Evolutionary conservation across 2,329 filamentous ascomycete species (phyloP), one percentile per base, ranked within the genome.

Genomic region (Hypoxylon sp.): DNA sequence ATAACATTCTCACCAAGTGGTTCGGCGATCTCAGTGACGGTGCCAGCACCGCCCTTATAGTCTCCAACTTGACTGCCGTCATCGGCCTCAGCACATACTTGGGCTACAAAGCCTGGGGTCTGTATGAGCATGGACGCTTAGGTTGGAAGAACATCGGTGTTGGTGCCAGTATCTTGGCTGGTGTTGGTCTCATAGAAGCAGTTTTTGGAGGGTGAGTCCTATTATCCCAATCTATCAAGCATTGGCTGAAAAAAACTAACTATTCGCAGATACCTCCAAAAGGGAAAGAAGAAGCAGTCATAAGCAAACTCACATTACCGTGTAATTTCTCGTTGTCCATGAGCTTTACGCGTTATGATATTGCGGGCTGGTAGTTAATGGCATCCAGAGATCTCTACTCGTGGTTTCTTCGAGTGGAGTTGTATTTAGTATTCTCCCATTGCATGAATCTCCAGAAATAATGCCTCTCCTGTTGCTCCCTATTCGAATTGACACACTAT

Each of bases 31-130:
- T 87, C 23, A 81, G 81, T 61, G 83, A 85, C 46, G 79, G 78
- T 48, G 77, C 79, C 54, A 81, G 78, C 64, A 79, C 77, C 48
- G 82, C 81, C 14, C 73, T 86, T 32, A 81, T 81, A 29, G 70
- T 80, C 34, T 78, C 78, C 63, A 88, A 88, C 75, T 65, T 86
- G 5, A 78, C 81, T 7, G 82, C 80, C 14, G 80, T 88, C 37
- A 78, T 87, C n/a, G 85, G 84, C 7, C 70, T 87, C 34, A 81
- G 84, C 73, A 80, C 81, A 2, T 85, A 81, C 76, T 76, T 88
- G 11, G 85, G 85, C 39, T 86, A 84, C 78, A 84, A 82, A 77
- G 86, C 83, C 19, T 87, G 84, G 81, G 82, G 82, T 5, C 78
- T 88, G 68, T 86, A 87, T 71, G 83, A 87, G 74, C 80, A 79